phyloP scores from a whole-genome alignment of 1,139 yeast species.

The Yamadazyma atlantica region DNA sequence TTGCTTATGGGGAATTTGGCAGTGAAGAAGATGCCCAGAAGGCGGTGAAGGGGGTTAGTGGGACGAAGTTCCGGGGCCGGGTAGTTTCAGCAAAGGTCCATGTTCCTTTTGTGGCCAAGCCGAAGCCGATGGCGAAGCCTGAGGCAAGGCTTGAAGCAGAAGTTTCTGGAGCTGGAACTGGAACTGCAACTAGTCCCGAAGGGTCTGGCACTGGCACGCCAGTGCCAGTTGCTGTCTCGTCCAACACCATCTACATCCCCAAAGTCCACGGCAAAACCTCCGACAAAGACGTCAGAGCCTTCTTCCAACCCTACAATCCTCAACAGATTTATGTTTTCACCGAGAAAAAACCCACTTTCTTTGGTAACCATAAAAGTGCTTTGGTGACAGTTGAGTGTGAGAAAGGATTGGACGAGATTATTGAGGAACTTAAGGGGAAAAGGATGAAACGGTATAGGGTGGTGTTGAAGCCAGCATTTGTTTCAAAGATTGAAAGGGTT shows the following conservation, averaged over 20 bases:
- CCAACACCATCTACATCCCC: conserved; percentile 53
- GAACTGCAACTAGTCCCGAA: no score
- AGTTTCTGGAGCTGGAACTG: no score
- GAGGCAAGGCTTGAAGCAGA: no score
- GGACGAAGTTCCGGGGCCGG: conserved; percentile 39
- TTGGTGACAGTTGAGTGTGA: conserved; percentile 50
- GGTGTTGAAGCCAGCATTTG: conserved; percentile 37
- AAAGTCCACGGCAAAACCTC: conserved; percentile 40
- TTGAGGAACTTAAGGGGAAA: conserved; percentile 30
- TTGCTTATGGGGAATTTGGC: conserved; percentile 66
- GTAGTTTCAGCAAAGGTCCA: conserved; percentile 36
- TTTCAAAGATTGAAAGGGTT: conserved; percentile 43
- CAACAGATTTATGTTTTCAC: conserved; percentile 47
- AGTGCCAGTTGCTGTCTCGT: no score
- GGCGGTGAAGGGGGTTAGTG: conserved; percentile 44
- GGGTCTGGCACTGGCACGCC: no score
- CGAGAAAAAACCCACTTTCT: conserved; percentile 18
- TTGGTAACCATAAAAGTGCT: conserved; percentile 42
- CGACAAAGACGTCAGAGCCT: conserved; percentile 42
- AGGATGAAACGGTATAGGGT: conserved; percentile 34
- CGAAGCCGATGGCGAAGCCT: neutral
- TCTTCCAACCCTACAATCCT: conserved; percentile 46
- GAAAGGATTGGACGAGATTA: conserved; percentile 43
- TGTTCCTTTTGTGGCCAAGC: conserved; percentile 37
- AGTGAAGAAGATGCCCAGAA: conserved; percentile 47